phyloP scores from a whole-genome alignment of 2,329 filamentous ascomycete species.

The Periconia digitata region DNA sequence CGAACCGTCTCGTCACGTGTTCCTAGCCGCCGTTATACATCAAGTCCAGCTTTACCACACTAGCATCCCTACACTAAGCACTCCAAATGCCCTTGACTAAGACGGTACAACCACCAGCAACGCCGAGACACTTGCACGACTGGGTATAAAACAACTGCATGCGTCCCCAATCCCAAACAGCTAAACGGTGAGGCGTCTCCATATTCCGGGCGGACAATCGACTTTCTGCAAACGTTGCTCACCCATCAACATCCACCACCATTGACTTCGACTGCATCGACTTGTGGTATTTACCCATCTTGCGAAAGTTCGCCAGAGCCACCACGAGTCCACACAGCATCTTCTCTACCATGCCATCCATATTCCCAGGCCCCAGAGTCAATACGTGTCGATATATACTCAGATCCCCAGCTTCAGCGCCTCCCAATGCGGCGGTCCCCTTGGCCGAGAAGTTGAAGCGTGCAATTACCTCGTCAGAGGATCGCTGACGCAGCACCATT shows the following conservation, averaged over 20 bases:
- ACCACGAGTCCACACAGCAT: slow-evolving; percentile 31
- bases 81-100: too few species aligned
- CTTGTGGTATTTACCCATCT: slow-evolving; percentile 24
- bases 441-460: slow-evolving; percentile 32
- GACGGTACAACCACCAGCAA: too few species aligned
- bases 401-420: slow-evolving; percentile 32
- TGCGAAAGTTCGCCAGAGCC: slow-evolving; percentile 28
- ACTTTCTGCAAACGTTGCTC: too few species aligned
- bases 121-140: too few species aligned
- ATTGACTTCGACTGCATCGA: not conserved
- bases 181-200: too few species aligned
- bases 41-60: too few species aligned
- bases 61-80: too few species aligned
- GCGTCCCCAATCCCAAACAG: too few species aligned
- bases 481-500: slow-evolving; percentile 22
- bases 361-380: slow-evolving; percentile 21
- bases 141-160: too few species aligned
- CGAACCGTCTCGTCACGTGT: too few species aligned
- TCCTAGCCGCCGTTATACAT: too few species aligned
- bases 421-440: slow-evolving; percentile 27
- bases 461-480: slow-evolving; percentile 24
- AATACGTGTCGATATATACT: slow-evolving; percentile 27
- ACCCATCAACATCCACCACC: not conserved
- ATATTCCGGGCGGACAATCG: too few species aligned
- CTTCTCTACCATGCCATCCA: slow-evolving; percentile 17